Percentiles rank a stretch among this genome's conserved stretches.
Conservation (phyloP, 2,329 filamentous ascomycete species). For the Claviceps digitariae region DNA sequence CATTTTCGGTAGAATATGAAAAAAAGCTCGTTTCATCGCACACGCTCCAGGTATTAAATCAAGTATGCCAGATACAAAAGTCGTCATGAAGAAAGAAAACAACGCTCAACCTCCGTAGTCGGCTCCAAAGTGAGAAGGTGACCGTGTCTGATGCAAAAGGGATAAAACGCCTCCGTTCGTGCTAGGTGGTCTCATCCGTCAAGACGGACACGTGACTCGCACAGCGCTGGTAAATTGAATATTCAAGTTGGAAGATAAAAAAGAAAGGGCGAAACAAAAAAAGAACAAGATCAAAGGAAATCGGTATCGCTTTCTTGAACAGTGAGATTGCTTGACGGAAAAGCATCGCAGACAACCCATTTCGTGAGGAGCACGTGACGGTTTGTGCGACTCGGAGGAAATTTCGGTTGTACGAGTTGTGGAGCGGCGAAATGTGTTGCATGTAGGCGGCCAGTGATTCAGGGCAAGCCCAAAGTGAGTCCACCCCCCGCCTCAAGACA, state of each 20-base stretch:
- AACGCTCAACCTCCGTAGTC: background rate
- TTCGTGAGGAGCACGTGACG: constrained; percentile 13
- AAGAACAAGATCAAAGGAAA: constrained; percentile 16
- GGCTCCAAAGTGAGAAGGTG: constrained; percentile 11
- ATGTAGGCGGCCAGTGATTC: constrained; percentile 15
- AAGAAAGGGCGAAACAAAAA: background rate
- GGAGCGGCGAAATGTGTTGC: constrained; percentile 13
- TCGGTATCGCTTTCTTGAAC: constrained; percentile 31
- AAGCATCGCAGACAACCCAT: constrained; percentile 17
- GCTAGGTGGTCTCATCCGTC: constrained; percentile 24
- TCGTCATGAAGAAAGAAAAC: background rate
- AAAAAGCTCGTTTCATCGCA: constrained; percentile 4
- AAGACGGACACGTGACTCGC: constrained; percentile 17
- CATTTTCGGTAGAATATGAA: constrained; percentile 12
- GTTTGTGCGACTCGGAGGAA: constrained; percentile 31
- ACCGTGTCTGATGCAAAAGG: constrained; percentile 15
- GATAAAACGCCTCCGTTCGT: constrained; percentile 25
- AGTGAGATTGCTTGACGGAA: constrained; percentile 3
- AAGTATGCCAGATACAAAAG: constrained; percentile 8
- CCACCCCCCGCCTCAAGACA: background rate
- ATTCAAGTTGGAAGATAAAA: constrained; percentile 15
- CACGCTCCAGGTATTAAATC: constrained; percentile 9
- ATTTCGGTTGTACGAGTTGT: constrained; percentile 34
- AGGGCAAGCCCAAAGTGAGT: background rate
- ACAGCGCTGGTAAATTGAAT: constrained; percentile 11